Base-by-base conservation (phyloP, 2,329 filamentous ascomycete genomes). In the Trematosphaeria pertusa region DNA sequence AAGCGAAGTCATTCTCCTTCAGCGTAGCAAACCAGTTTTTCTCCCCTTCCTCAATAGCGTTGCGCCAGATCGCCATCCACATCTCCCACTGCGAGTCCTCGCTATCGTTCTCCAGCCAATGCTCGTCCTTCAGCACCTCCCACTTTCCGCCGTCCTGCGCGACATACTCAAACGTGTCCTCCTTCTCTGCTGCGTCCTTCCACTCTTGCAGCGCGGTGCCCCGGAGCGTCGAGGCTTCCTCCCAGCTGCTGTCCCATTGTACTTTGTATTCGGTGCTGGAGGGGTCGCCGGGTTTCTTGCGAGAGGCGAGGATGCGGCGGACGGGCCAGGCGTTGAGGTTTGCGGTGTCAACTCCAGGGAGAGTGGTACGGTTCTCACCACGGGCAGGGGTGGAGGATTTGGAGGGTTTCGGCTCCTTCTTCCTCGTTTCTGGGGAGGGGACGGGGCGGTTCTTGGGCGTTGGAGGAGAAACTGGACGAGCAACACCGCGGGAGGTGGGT, bases 11-110 rank as follows among this genome's bases (percentile, higher is more conserved):
- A 2, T 12, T 17, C n/a, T 46, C 42, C 4, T 22, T 20, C 17
- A 50, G 7, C 15, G 8, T 28, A 18, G 26, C 26, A 12, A 43
- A 30, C 28, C 37, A 50, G 31, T 46, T 28, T 21, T 43, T 38
- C 17, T 33, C 30, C 8, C 37, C 1, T 9, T 50, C 47, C 9
- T 19, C 33, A 8, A 38, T 19, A 24, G 37, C 47, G 15, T 46
- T 50, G 17, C 47, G 47, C 11, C 43, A 37, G 17, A 46, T 46
- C 11, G 47, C 47, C 5, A 32, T 35, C 47, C 47, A 50, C 47
- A 50, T 50, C 19, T 50, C 47, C 42, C 47, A 50, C 18, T 50
- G 47, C 35, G 42, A 40, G 15, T 50, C 47, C 12, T 50, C 47
- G 28, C 43, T 45, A 20, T 50, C 47, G 30, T 50, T 50, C 37